Evolutionary conservation across 169 alveolate genomes (phyloP).

Genomic region (Besnoitia besnoiti): DNA sequence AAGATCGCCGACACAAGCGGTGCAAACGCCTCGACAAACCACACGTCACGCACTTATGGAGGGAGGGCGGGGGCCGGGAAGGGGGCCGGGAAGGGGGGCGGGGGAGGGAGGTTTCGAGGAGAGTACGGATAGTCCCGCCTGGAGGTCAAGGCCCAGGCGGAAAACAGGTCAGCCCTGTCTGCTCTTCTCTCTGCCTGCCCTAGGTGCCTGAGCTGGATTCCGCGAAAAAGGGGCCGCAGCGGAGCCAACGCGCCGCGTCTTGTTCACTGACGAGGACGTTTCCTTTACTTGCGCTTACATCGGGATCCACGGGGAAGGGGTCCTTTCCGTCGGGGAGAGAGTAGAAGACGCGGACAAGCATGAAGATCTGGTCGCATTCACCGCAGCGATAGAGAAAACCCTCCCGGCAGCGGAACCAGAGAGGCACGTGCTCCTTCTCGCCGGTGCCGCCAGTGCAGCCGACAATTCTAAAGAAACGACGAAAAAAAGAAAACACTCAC

Average conservation of each 20-base stretch:
- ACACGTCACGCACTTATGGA: too few species aligned
- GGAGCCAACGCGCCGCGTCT: neutral
- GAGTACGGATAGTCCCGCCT: too few species aligned
- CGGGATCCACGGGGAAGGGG: constrained; percentile 80
- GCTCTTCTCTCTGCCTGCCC: too few species aligned
- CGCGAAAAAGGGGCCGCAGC: neutral
- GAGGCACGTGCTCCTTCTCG: constrained; percentile 88
- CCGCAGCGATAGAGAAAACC: constrained; percentile 92
- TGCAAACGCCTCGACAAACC: too few species aligned
- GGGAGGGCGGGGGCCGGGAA: too few species aligned
- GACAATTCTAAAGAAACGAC: constrained; percentile 76
- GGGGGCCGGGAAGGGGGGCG: too few species aligned
- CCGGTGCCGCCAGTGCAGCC: constrained; percentile 92
- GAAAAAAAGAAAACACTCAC: too few species aligned
- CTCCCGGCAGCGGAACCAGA: constrained; percentile 83
- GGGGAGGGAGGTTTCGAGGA: too few species aligned
- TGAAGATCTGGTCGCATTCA: constrained; percentile 92
- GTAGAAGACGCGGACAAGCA: constrained; percentile 87
- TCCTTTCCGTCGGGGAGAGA: constrained; percentile 86
- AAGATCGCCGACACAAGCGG: too few species aligned
- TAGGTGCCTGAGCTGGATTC: too few species aligned
- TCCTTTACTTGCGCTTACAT: constrained; percentile 26
- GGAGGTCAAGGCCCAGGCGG: too few species aligned
- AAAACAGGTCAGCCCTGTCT: too few species aligned
- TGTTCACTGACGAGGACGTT: neutral